Conservation (phyloP, 1,284 basidiomycete genomes). For the Clitocybe nebularis region DNA sequence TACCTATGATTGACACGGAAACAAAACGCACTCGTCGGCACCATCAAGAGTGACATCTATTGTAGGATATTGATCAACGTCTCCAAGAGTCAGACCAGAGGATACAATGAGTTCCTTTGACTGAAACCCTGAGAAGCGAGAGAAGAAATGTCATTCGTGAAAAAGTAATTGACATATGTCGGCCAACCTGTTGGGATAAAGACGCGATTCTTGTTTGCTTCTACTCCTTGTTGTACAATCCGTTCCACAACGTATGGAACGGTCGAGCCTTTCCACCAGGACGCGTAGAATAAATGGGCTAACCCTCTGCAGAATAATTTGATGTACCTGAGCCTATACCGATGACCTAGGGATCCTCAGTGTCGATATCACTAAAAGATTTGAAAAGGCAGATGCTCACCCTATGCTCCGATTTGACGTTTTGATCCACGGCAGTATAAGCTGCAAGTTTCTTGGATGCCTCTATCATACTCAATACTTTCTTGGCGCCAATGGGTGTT, state of each 20-base stretch:
- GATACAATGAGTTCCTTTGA: slow-evolving; percentile 92
- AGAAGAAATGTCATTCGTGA: slow-evolving; percentile 42
- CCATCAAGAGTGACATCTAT: slow-evolving; percentile 98
- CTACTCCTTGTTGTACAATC: slow-evolving; percentile 81
- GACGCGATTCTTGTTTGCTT: slow-evolving; percentile 75
- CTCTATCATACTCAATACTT: slow-evolving; percentile 50
- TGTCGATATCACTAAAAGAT: not conserved
- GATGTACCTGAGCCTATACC: slow-evolving; percentile 81
- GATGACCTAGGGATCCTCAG: slow-evolving; percentile 56
- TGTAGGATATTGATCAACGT: slow-evolving; percentile 85
- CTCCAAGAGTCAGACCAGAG: slow-evolving; percentile 80
- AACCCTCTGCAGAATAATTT: not conserved
- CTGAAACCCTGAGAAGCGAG: slow-evolving; percentile 73
- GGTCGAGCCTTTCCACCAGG: slow-evolving; percentile 91
- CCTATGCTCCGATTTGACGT: slow-evolving; percentile 81
- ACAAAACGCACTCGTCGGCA: slow-evolving; percentile 85
- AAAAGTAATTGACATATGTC: not conserved
- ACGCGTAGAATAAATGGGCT: slow-evolving; percentile 25
- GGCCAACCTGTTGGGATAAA: slow-evolving; percentile 84
- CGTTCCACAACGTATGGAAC: slow-evolving; percentile 98
- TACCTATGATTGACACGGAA: not conserved
- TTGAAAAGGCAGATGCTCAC: slow-evolving; percentile 38
- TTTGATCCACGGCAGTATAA: slow-evolving; percentile 90
- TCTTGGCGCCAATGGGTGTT: not conserved
- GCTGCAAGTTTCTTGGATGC: slow-evolving; percentile 89